phyloP scores from a whole-genome alignment of 345 rosid species.

The Camelina laxa region DNA sequence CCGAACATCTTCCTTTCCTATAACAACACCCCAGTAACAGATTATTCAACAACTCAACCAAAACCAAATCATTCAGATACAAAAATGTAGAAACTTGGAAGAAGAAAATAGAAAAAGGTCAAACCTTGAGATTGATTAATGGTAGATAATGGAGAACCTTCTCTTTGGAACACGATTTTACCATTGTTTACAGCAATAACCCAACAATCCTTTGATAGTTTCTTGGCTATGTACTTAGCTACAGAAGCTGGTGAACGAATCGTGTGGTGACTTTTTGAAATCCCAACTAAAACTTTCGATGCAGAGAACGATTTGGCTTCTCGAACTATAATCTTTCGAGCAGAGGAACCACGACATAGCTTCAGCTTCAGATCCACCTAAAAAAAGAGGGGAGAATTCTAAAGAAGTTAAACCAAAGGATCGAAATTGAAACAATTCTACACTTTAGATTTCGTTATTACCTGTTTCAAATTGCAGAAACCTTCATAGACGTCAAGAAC shows the following conservation, averaged over 20 bases:
- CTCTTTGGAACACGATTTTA: constrained; percentile 70
- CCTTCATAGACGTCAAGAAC: constrained; percentile 90
- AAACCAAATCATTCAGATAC: background rate
- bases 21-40: constrained; percentile 1
- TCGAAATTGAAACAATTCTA: background rate
- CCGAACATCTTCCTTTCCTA: constrained; percentile 58
- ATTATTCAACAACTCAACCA: background rate
- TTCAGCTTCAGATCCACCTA: constrained; percentile 97
- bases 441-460: constrained; percentile 27
- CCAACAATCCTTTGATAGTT: constrained; percentile 60
- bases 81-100: background rate
- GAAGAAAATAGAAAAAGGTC: background rate
- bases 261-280: constrained; percentile 51
- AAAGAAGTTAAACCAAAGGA: background rate
- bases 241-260: constrained; percentile 68
- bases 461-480: constrained; percentile 99
- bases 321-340: constrained; percentile 66
- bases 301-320: constrained; percentile 78
- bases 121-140: constrained; percentile 53
- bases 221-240: constrained; percentile 88
- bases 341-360: constrained; percentile 78
- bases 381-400: constrained; percentile 7
- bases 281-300: constrained; percentile 69
- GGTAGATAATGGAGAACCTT: constrained; percentile 51
- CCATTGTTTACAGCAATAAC: constrained; percentile 80